Base-by-base conservation (phyloP, 1,284 basidiomycete genomes). In the Kalmanozyma brasiliensis region DNA sequence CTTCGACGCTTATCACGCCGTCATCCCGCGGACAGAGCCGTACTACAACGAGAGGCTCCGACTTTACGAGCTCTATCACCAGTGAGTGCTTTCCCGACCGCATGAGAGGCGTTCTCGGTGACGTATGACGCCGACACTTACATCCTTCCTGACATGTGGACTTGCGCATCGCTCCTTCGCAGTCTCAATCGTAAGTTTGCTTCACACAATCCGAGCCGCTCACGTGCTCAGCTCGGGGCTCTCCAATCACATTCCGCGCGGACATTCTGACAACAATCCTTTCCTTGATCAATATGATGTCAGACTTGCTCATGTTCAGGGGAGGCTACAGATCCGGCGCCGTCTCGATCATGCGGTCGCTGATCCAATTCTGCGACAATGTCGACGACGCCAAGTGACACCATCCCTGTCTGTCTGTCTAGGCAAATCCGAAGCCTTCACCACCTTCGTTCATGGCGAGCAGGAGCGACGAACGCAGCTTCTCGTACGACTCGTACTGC, bases 351-450 rank as follows among this genome's bases (percentile, higher is more conserved):
- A 68, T 68, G 59, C 59, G 59, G 16, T 58, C 57, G 36, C 51
- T 68, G 16, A 58, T 68, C 46, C 29, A 42, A 14, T 62, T 53
- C 41, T 61, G 52, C 38, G 53, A 61, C 13, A 38, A 35, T 9
- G 35, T 33, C 16, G 14, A 48, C 14, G 36, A 43, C 8, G 38
- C 26, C 20, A 34, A 57, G 19, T 61, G 23, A 46, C 1, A 24
- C 9, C 2, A 19, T 2, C 32, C 10, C 40, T 17, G 0, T 24
- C 19, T 34, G 2, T 16, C n/a, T 19, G 13, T 32, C 34, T 46
- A 81, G 6, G 80, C 80, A 36, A 82, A 78, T n/a, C 80, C 80
- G 52, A 82, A 82, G 8, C 80, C 80, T 49, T 80, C 79, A 10
- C 75, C 72, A 23, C 79, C 80, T 55, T 82, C 80, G 49, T 79